Evolutionary conservation across 164 flowering plant genomes (phyloP), one percentile per base, ranked within the genome.

Genomic region (Vitis riparia): DNA sequence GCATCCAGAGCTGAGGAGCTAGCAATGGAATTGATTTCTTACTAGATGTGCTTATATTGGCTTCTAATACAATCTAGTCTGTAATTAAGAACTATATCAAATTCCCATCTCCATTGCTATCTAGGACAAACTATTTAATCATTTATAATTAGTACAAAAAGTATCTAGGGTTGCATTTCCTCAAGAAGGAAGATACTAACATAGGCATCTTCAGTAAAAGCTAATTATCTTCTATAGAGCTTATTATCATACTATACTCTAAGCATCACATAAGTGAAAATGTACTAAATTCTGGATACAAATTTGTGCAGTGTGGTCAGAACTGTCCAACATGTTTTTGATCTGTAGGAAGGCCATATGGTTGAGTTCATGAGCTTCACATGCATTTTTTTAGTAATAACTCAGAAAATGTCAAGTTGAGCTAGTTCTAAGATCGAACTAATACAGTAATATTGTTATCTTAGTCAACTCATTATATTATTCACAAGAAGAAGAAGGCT

Each of bases 21-120:
- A 29, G 49, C n/a, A 17, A 3, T 37, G 51, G 60, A 72, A 65
- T 49, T 29, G 61, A 15, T 10, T 66, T 9, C 30, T 63, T 48
- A 48, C 23, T 63, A 63, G 27, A 23, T 63, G 51, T 63, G 51
- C 44, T 63, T n/a, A 63, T 63, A 51, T 48, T 48, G 66, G 15
- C 2, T 62, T 14, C 7, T 50, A 11, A 37, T 63, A 9, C 48
- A 11, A 4, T 9, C n/a, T 30, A 60, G 32, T 37, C 44, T 60
- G 29, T 47, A 60, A 7, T 29, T n/a, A 29, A 29, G 2, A 53
- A 5, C 16, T 53, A 13, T 14, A 53, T 14, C 56, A 19, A 16
- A 57, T 16, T 57, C 27, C 19, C 8, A 19, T 16, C 29, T 57
- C 9, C 10, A 57, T 16, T 5, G 10, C 19, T 57, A 57, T 10